Percentiles rank a stretch among this genome's conserved stretches.
Conservation (phyloP, 495 filamentous ascomycete genomes). For the Opeltia flavorubescens region DNA sequence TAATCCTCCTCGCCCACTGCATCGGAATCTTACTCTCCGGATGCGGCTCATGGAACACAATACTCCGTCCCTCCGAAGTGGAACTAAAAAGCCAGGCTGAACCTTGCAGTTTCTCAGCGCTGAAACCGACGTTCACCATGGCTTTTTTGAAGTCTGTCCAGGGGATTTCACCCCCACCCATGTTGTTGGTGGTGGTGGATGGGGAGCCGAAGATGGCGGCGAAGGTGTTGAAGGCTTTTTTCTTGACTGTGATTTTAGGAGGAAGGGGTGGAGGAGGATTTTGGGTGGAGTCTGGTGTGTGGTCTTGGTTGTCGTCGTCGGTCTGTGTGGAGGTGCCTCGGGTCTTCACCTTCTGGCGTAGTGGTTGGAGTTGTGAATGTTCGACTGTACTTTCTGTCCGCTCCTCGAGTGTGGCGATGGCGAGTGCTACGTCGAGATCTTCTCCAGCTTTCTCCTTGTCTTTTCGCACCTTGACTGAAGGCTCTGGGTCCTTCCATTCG, state of each 20-base stretch:
- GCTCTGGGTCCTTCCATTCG: not conserved
- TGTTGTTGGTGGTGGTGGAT: not conserved
- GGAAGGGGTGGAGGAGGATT: no score
- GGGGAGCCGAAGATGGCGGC: not conserved
- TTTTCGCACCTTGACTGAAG: not conserved
- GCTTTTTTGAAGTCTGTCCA: slow-evolving; percentile 39
- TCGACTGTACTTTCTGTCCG: not conserved
- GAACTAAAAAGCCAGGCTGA: slow-evolving; percentile 36
- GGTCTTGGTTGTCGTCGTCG: not conserved
- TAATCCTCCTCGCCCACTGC: slow-evolving; percentile 21
- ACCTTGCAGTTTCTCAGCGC: slow-evolving; percentile 33
- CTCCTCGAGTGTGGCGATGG: not conserved
- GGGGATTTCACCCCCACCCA: slow-evolving; percentile 32
- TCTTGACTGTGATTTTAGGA: not conserved
- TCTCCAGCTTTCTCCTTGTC: not conserved
- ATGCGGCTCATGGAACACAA: slow-evolving; percentile 40
- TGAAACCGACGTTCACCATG: slow-evolving; percentile 31
- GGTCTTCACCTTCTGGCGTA: not conserved
- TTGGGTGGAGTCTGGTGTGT: not conserved
- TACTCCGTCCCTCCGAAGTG: slow-evolving; percentile 12
- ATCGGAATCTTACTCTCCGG: slow-evolving; percentile 31
- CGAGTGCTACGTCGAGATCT: not conserved
- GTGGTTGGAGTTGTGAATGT: not conserved
- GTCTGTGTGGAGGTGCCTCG: not conserved
- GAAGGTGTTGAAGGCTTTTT: not conserved